phyloP scores from a whole-genome alignment of 495 filamentous ascomycete genomes.

The Aspergillus diversus region DNA sequence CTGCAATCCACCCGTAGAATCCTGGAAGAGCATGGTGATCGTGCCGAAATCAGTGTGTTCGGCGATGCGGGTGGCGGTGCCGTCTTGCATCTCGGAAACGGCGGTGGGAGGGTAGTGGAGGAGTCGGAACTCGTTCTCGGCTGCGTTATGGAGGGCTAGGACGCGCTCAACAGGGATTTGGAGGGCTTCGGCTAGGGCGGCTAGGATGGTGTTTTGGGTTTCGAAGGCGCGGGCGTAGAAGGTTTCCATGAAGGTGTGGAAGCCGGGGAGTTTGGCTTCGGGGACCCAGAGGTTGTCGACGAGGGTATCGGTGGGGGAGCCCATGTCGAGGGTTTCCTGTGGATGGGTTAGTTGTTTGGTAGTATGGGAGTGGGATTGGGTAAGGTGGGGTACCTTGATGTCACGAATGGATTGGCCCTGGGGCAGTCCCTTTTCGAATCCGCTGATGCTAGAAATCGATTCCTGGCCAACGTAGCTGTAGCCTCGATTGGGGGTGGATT shows the following conservation, averaged over 20 bases:
- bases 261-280: conserved; percentile 59
- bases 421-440: conserved; percentile 42
- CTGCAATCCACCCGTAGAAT: conserved; percentile 48
- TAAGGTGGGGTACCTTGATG: conserved; percentile 25
- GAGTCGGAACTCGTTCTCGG: conserved; percentile 48
- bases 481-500: conserved; percentile 55
- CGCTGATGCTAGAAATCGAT: conserved; percentile 59
- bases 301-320: conserved; percentile 48
- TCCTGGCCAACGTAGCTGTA: conserved; percentile 53
- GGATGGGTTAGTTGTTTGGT: not conserved
- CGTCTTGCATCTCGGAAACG: conserved; percentile 24
- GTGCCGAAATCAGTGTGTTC: conserved; percentile 53
- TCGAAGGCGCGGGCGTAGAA: conserved; percentile 35
- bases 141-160: conserved; percentile 45
- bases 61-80: conserved; percentile 33
- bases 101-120: conserved; percentile 42
- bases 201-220: conserved; percentile 35
- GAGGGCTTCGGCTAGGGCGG: conserved; percentile 44
- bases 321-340: conserved; percentile 65
- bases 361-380: not conserved
- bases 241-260: conserved; percentile 56
- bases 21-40: conserved; percentile 55
- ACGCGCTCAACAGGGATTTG: conserved; percentile 51
- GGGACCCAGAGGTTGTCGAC: conserved; percentile 61
- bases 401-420: conserved; percentile 28